A percentile compares a stretch with the other conserved stretches of the same genome.
phyloP scores from a whole-genome alignment of 169 alveolate species.

The Fabrea salina region DNA sequence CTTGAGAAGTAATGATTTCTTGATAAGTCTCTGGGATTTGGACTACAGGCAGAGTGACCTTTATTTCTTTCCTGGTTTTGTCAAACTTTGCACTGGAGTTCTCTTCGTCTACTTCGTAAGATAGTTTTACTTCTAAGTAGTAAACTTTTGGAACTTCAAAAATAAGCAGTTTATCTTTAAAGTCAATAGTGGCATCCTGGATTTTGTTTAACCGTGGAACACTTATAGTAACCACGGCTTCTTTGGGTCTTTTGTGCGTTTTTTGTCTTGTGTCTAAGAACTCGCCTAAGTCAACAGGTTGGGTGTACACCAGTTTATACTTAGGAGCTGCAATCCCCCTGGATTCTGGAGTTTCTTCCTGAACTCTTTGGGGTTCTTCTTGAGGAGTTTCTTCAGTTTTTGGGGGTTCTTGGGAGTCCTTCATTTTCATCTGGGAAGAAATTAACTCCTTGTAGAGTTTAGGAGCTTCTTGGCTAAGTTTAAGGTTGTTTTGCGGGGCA shows the following conservation, averaged over 20 bases:
- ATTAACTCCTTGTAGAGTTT: constrained; percentile 49
- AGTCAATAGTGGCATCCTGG: constrained; percentile 45
- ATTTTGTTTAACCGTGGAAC: constrained; percentile 49
- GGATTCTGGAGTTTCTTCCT: constrained; percentile 37
- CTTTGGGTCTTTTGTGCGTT: constrained; percentile 39
- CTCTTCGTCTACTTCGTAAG: constrained; percentile 43
- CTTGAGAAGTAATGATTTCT: background rate
- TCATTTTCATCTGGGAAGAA: constrained; percentile 13
- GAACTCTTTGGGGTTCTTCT: constrained; percentile 42
- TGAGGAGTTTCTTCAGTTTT: constrained; percentile 17
- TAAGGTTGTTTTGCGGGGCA: constrained; percentile 17
- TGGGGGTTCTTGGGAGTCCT: background rate
- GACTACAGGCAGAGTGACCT: constrained; percentile 38
- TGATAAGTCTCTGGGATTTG: background rate
- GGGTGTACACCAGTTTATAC: constrained; percentile 45
- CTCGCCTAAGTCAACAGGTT: constrained; percentile 55
- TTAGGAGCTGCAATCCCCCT: constrained; percentile 48
- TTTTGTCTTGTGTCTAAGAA: constrained; percentile 29
- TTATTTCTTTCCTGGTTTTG: constrained; percentile 37
- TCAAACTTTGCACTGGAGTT: constrained; percentile 57
- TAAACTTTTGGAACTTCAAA: constrained; percentile 48
- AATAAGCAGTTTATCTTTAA: constrained; percentile 37
- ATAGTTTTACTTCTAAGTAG: constrained; percentile 43
- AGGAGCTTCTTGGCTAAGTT: constrained; percentile 46
- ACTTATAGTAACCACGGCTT: constrained; percentile 38